phyloP scores from a whole-genome alignment of 2,329 filamentous ascomycete genomes.

The Ceratocystis papillata region DNA sequence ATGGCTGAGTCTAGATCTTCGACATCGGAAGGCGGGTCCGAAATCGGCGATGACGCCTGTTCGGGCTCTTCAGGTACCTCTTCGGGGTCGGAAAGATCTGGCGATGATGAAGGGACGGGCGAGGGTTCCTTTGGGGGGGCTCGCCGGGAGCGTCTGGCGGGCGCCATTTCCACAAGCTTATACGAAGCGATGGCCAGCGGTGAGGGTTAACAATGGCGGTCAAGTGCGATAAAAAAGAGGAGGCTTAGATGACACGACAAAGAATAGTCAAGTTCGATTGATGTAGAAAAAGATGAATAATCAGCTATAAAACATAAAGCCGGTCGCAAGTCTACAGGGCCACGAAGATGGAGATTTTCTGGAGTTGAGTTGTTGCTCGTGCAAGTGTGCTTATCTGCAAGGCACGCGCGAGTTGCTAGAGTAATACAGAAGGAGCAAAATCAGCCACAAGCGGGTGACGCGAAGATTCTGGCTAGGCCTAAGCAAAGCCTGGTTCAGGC shows the following conservation, averaged over 20 bases:
- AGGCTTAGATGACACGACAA: neutral
- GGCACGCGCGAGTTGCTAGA: conserved; percentile 11
- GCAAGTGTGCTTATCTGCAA: conserved; percentile 4
- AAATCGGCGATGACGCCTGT: conserved; percentile 23
- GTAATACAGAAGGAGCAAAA: conserved; percentile 12
- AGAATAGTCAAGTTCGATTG: neutral
- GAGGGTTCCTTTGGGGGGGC: conserved; percentile 22
- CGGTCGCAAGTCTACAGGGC: neutral
- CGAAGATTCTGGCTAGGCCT: conserved; percentile 6
- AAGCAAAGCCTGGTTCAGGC: neutral
- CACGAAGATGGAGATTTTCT: neutral
- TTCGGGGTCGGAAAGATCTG: conserved; percentile 23
- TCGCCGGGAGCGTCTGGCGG: conserved; percentile 23
- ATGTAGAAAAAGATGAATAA: neutral
- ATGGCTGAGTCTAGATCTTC: conserved; percentile 18
- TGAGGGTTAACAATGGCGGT: conserved; percentile 2
- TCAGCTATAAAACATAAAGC: neutral
- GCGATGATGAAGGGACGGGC: conserved; percentile 20
- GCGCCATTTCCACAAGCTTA: conserved; percentile 21
- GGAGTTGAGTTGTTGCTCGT: neutral
- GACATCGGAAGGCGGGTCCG: conserved; percentile 23
- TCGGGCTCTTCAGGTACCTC: conserved; percentile 20
- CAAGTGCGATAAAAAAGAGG: neutral
- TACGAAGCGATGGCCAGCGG: neutral
- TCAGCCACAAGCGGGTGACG: conserved; percentile 5